Base-by-base conservation (phyloP, 2,329 filamentous ascomycete species). In the Colletotrichum cordylinicola region DNA sequence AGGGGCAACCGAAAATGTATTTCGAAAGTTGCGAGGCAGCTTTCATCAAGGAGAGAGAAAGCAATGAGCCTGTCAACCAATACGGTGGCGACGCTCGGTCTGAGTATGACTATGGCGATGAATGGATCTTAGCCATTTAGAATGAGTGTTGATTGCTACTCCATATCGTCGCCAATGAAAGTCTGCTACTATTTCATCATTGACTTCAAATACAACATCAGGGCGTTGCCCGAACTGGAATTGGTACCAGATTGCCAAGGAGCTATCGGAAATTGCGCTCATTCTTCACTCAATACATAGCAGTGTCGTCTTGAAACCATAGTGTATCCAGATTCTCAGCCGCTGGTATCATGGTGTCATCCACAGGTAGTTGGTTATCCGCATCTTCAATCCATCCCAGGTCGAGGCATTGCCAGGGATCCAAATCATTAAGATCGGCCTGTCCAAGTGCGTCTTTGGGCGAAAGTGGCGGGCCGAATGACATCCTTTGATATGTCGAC, bases 1-100 rank as follows among this genome's bases (percentile, higher is more conserved):
- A n/a, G 39, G 18, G 18, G 18, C 39, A 48, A 48, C 39, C 39
- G 10, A 48, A n/a, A 48, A n/a, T 48, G 83, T 78, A 21, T 21
- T 33, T n/a, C 15, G 4, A 16, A 15, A 21, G 16, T 33, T 62
- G 12, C 58, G 13, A 21, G 18, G 13, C 16, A 33, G n/a, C n/a
- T 9, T 62, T 37, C 16, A 33, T 21, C 33, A 37, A 24, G 13
- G 16, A 12, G 39, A 48, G 18, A 48, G 39, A 48, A 48, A 48
- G 9, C 39, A 48, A 48, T 48, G 39, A 48, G 18, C 39, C 39
- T 12, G 39, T 48, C 39, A 48, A n/a, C 2, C 39, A 48, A 48
- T n/a, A 48, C 39, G 39, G 39, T 9, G 39, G 18, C 18, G 39
- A 48, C 39, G 18, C 39, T 48, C 18, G 39, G 39, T 18, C 18